These are phyloP conservation scores for Sherardia arvensis DNA, from an alignment of 257 asterid species.

Conservation along the genomic window DNA sequence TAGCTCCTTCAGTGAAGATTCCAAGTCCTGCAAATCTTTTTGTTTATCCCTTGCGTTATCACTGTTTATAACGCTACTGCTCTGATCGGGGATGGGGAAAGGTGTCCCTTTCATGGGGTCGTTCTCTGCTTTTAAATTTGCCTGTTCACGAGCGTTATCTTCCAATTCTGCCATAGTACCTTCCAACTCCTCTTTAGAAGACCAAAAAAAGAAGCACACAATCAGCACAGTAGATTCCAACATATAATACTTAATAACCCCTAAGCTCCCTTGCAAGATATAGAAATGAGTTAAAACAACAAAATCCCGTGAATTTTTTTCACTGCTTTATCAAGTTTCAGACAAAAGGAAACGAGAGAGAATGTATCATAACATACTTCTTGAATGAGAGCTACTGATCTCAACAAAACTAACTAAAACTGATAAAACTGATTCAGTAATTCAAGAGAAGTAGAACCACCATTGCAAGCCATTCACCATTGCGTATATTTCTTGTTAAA, in stretches of 20 bases:
- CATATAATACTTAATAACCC: background rate
- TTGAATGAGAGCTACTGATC: too few species aligned
- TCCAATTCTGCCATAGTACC: slow-evolving; percentile 57
- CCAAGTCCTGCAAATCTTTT: slow-evolving; percentile 74
- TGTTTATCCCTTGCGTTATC: slow-evolving; percentile 62
- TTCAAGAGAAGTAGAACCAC: background rate
- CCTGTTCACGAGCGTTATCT: slow-evolving; percentile 62
- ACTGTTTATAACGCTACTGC: slow-evolving; percentile 38
- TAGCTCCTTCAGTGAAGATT: slow-evolving; percentile 61
- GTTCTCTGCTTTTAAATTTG: slow-evolving; percentile 62
- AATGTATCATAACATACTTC: background rate
- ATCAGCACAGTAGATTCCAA: background rate
- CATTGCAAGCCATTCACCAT: background rate
- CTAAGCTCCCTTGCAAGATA: background rate
- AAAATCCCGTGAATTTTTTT: background rate
- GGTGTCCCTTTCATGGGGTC: slow-evolving; percentile 47
- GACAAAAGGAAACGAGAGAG: background rate
- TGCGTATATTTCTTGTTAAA: background rate
- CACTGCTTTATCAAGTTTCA: background rate
- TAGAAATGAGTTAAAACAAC: background rate
- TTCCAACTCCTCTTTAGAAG: slow-evolving; percentile 68
- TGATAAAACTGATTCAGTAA: background rate
- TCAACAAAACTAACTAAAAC: background rate
- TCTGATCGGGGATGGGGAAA: slow-evolving; percentile 43
- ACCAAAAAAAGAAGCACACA: slow-evolving; percentile 5